These are phyloP conservation scores for Pythium sukuiense DNA, from an alignment of 352 stramenopile species.

Conservation along the genomic window DNA sequence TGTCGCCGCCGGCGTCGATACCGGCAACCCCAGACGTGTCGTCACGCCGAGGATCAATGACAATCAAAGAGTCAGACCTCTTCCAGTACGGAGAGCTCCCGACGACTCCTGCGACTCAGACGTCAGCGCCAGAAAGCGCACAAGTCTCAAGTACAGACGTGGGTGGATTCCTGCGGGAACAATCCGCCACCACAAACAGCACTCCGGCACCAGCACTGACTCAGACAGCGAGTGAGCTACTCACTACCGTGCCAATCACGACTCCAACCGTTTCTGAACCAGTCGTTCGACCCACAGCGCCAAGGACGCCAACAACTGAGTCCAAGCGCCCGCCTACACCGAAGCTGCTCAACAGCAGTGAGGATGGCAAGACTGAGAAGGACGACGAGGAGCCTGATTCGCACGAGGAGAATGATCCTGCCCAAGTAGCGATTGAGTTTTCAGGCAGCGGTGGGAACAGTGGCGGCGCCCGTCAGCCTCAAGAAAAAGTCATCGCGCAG, in stretches of 20 bases:
- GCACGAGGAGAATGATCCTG: constrained; percentile 24
- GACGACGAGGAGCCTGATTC: constrained; percentile 6
- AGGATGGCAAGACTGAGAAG: not conserved
- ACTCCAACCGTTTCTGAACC: not conserved
- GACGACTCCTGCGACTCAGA: not conserved
- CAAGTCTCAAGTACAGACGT: not conserved
- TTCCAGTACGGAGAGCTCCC: constrained; percentile 4
- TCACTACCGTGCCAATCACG: not conserved
- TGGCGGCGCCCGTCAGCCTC: constrained; percentile 18
- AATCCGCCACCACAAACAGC: not conserved
- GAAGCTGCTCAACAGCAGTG: constrained; percentile 1
- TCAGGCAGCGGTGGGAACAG: constrained; percentile 16
- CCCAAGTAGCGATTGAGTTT: constrained; percentile 42
- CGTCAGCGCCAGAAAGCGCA: not conserved
- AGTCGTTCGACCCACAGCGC: not conserved
- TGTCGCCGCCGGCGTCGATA: not conserved
- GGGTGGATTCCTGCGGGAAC: not conserved
- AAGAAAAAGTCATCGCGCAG: constrained; percentile 53
- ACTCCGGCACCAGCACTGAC: not conserved
- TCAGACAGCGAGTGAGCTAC: not conserved
- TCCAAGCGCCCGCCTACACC: not conserved
- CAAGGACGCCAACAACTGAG: not conserved
- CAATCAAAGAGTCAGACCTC: not conserved
- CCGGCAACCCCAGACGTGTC: not conserved
- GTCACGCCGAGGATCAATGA: constrained; percentile 2